phyloP scores from a whole-genome alignment of 129 eudicot genomes.

The Chrysanthemum lavandulifolium region DNA sequence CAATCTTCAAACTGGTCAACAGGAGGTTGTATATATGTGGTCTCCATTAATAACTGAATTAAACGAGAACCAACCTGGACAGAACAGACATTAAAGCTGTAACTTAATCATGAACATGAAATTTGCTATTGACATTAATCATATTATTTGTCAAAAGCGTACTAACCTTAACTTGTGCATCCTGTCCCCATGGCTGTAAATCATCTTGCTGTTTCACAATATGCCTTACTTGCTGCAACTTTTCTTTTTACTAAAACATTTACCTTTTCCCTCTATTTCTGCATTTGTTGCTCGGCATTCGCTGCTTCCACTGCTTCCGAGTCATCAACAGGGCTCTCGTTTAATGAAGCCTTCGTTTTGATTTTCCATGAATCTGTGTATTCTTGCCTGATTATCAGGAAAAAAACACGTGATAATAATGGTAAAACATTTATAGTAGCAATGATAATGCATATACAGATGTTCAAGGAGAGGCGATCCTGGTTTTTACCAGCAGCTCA shows the following conservation, averaged over 20 bases:
- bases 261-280: constrained; percentile 66
- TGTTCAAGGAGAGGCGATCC: no score
- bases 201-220: constrained; percentile 71
- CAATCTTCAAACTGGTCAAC: constrained; percentile 70
- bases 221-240: constrained; percentile 51
- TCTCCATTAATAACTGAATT: constrained; percentile 76
- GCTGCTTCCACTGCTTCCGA: constrained; percentile 46
- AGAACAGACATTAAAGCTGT: neutral
- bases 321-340: constrained; percentile 46
- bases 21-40: constrained; percentile 94
- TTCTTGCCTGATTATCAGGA: constrained; percentile 51
- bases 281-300: constrained; percentile 40
- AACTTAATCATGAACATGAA: constrained; percentile 9
- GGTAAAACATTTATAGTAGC: no score
- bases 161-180: constrained; percentile 77
- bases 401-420: neutral
- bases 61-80: constrained; percentile 82
- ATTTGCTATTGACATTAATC: neutral
- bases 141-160: constrained; percentile 13
- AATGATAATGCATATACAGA: no score
- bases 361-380: constrained; percentile 69
- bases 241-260: constrained; percentile 62
- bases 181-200: constrained; percentile 88
- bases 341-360: constrained; percentile 49
- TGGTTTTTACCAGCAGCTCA: no score